These are phyloP conservation scores for Cercospora sp. DNA, from an alignment of 2,329 filamentous ascomycete species.

Conservation along the genomic window DNA sequence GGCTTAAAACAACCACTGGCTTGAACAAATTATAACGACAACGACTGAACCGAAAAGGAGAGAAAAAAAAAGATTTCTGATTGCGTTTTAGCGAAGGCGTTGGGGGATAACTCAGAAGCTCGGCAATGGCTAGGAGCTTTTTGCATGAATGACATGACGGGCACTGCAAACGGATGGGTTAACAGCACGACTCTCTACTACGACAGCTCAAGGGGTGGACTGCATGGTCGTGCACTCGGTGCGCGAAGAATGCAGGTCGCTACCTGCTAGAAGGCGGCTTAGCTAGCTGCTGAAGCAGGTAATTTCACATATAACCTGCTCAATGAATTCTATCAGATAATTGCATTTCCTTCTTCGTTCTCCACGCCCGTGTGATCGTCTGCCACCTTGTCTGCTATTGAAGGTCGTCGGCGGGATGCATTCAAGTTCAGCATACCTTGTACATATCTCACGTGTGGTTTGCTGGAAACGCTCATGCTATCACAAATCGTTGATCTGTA, in stretches of 20 bases:
- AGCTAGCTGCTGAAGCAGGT: neutral
- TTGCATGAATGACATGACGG: neutral
- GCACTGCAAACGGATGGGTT: neutral
- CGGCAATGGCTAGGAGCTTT: neutral
- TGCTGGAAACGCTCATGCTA: neutral
- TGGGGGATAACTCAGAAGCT: neutral
- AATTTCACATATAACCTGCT: neutral
- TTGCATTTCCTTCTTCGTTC: neutral
- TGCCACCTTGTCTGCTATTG: neutral
- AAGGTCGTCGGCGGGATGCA: neutral
- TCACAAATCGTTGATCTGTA: neutral
- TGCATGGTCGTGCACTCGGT: neutral
- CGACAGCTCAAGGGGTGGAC: neutral
- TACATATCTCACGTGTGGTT: neutral
- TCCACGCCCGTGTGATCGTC: neutral
- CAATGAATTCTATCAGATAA: neutral
- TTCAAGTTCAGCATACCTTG: neutral
- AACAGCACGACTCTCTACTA: neutral
- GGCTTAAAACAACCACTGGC: neutral
- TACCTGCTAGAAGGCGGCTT: neutral
- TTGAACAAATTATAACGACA: neutral
- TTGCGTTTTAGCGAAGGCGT: slow-evolving; percentile 1
- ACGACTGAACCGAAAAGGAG: neutral
- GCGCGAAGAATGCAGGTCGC: neutral
- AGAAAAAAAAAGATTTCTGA: neutral